Conservation (phyloP, 2,329 filamentous ascomycete genomes). For the Xylaria sp. region DNA sequence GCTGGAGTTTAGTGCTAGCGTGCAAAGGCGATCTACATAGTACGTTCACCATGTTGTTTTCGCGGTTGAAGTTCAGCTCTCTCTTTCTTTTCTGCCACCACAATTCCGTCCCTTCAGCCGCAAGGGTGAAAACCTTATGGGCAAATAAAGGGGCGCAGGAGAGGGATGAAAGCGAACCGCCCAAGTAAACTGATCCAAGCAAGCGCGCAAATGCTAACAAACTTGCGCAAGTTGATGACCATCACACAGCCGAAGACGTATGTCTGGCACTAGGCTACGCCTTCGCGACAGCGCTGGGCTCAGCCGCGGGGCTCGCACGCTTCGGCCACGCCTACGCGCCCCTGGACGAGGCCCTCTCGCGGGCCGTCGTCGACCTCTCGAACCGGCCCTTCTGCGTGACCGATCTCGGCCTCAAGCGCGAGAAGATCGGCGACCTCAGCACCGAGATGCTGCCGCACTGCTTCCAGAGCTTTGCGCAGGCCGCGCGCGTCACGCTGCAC, state of each 20-base stretch:
- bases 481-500: conserved; percentile 89
- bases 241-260: conserved; percentile 96
- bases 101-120: background rate
- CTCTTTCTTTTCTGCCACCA: background rate
- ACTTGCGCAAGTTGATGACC: conserved; percentile 82
- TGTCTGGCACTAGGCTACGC: conserved; percentile 88
- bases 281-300: conserved; percentile 80
- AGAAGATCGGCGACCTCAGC: conserved; percentile 92
- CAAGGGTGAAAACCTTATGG: background rate
- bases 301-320: conserved; percentile 79
- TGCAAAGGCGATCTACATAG: conserved; percentile 92
- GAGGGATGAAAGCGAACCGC: background rate
- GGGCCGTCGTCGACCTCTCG: conserved; percentile 92
- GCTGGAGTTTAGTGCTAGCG: conserved; percentile 85
- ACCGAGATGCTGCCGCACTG: conserved; percentile 98
- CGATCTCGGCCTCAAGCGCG: conserved; percentile 82
- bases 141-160: background rate
- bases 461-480: conserved; percentile 90
- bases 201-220: conserved; percentile 7
- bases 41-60: conserved; percentile 50
- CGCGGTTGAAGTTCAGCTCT: background rate
- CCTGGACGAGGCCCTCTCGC: conserved; percentile 91
- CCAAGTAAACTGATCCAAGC: background rate
- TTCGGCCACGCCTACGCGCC: conserved; percentile 94
- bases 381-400: conserved; percentile 88